These are phyloP conservation scores for Trifolium dubium DNA, from an alignment of 306 rosid genomes.

Conservation along the genomic window DNA sequence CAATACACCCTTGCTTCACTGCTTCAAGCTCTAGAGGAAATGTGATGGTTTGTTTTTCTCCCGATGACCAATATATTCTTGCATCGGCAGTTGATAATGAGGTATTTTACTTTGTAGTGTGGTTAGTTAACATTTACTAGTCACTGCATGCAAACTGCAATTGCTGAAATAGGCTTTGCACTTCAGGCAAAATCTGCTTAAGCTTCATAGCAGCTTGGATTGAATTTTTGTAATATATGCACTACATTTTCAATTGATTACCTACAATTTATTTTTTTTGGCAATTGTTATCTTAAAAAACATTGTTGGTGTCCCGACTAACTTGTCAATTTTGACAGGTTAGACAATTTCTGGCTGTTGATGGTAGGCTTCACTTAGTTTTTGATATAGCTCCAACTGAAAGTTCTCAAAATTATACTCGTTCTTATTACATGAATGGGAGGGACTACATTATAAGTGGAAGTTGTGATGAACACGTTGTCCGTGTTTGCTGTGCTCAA, in stretches of 20 bases:
- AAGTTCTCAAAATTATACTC: constrained; percentile 79
- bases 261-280: not conserved
- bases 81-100: constrained; percentile 87
- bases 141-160: constrained; percentile 10
- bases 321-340: constrained; percentile 57
- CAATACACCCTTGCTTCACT: constrained; percentile 68
- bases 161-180: constrained; percentile 30
- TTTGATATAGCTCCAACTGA: constrained; percentile 75
- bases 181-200: constrained; percentile 17
- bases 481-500: constrained; percentile 85
- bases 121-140: constrained; percentile 20
- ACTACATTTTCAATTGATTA: constrained; percentile 22
- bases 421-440: constrained; percentile 88
- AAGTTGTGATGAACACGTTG: constrained; percentile 85
- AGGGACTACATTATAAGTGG: constrained; percentile 86
- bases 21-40: constrained; percentile 80
- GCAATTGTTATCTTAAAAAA: constrained; percentile 16
- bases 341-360: constrained; percentile 76
- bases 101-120: constrained; percentile 48
- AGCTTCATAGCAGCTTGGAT: constrained; percentile 19
- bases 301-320: constrained; percentile 31
- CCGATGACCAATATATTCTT: constrained; percentile 84
- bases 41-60: constrained; percentile 94
- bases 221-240: not conserved
- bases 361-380: constrained; percentile 83